These are phyloP conservation scores for Pecoramyces ruminantium DNA, from an alignment of 192 early-diverging fungal genomes.

Conservation along the genomic window DNA sequence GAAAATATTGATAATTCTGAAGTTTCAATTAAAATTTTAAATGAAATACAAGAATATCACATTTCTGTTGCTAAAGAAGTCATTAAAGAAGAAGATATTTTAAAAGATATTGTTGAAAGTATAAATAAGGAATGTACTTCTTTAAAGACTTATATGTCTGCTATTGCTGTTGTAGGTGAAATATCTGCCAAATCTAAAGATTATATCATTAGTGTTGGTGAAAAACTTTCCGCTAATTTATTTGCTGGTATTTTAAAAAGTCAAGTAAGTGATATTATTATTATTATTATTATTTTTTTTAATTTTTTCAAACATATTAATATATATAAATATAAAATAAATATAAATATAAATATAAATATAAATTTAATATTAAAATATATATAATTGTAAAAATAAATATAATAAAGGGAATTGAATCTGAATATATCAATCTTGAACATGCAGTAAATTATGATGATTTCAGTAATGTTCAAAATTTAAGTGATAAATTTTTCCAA, in stretches of 20 bases:
- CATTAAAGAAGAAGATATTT: slow-evolving; percentile 4
- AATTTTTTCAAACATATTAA: too few species aligned
- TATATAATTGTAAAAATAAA: too few species aligned
- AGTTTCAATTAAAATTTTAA: slow-evolving; percentile 20
- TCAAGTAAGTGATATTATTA: slow-evolving; percentile 10
- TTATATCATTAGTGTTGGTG: slow-evolving; percentile 83
- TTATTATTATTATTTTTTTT: background rate
- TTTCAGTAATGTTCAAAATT: slow-evolving; percentile 71
- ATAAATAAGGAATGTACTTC: slow-evolving; percentile 61
- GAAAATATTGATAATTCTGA: slow-evolving; percentile 49
- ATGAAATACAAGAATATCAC: background rate
- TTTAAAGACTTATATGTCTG: slow-evolving; percentile 70
- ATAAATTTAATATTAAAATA: too few species aligned
- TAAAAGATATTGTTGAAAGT: slow-evolving; percentile 24
- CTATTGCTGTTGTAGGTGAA: slow-evolving; percentile 87
- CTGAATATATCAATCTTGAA: slow-evolving; percentile 74
- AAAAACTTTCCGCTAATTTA: slow-evolving; percentile 82
- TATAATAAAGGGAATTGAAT: slow-evolving; percentile 45
- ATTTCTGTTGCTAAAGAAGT: background rate
- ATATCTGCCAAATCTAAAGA: slow-evolving; percentile 93
- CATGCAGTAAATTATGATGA: slow-evolving; percentile 42
- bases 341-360: too few species aligned
- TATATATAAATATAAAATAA: too few species aligned
- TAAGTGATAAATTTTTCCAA: slow-evolving; percentile 78
- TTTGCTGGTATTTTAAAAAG: slow-evolving; percentile 68